Conservation (phyloP, 148 eudicot genomes). For the Selenicereus undatus region DNA sequence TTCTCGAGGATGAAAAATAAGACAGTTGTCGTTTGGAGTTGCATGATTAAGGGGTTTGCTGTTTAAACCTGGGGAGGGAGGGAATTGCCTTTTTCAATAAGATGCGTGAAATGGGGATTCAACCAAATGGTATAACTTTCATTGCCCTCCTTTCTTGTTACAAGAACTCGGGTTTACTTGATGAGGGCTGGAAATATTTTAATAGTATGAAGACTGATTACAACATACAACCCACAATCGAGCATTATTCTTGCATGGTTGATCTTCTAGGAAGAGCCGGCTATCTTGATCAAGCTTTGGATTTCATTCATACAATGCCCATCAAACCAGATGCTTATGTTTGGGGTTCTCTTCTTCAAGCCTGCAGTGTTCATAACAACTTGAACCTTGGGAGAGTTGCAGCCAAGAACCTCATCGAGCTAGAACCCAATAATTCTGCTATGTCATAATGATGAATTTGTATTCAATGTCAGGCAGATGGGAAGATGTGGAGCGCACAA, state of each 20-base stretch:
- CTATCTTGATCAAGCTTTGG: conserved; percentile 67
- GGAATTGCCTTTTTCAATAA: conserved; percentile 39
- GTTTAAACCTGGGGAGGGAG: conserved; percentile 41
- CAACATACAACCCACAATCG: conserved; percentile 45
- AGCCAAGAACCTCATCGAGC: conserved; percentile 40
- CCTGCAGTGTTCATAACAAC: conserved; percentile 40
- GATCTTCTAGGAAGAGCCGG: conserved; percentile 71
- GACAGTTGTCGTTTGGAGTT: conserved; percentile 52
- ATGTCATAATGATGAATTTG: conserved; percentile 48
- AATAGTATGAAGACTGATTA: conserved; percentile 46
- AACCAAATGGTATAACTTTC: conserved; percentile 55
- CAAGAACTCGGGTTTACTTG: conserved; percentile 49
- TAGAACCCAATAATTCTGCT: conserved; percentile 61
- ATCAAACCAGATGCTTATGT: conserved; percentile 44
- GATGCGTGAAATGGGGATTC: conserved; percentile 36
- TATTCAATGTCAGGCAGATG: conserved; percentile 40
- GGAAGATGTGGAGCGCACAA: conserved; percentile 37
- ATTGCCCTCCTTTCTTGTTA: conserved; percentile 55
- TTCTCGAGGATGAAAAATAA: conserved; percentile 34
- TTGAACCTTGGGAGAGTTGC: conserved; percentile 50
- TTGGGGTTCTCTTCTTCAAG: conserved; percentile 60
- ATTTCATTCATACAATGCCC: conserved; percentile 53
- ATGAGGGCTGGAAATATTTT: conserved; percentile 62
- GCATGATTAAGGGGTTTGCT: conserved; percentile 65
- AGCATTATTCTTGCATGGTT: conserved; percentile 72